Evolutionary conservation across 2,329 filamentous ascomycete genomes (phyloP), one percentile per base, ranked within the genome.

Genomic region (Xylariaceae sp.): DNA sequence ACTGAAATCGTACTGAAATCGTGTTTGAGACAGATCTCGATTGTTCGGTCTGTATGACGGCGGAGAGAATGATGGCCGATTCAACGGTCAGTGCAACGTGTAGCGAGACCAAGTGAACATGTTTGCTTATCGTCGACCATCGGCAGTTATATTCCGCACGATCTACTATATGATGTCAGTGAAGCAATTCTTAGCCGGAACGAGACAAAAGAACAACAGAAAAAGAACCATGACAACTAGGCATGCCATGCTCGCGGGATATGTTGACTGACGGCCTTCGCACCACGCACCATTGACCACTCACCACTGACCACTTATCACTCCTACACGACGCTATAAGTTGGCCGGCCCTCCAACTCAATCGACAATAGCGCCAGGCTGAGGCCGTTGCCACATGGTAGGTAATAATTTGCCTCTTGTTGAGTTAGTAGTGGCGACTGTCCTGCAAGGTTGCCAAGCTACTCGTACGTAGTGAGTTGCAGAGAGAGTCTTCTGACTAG

Each of bases 341-440:
- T 42, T 42, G 37, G 37, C 9, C 37, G 37, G 10, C 10, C 42
- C 5, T n/a, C 10, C 42, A 45, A 15, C 42, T 45, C 10, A 45
- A 45, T 45, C 42, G 13, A 45, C 42, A 45, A n/a, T 45, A 45
- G 42, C 53, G 30, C n/a, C 52, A 51, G 49, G 45, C 35, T 42
- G 52, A 57, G 51, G 48, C 52, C 47, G 35, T 60, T 56, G 62
- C 62, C 62, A 64, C 57, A 62, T 54, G 55, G 60, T 58, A 53
- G 60, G 37, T 8, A 42, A 42, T 64, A 42, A 42, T 64, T 61
- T 54, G 59, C 61, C 62, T 58, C 62, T 51, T 50, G 49, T 35
- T 44, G 35, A 45, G 10, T n/a, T 45, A 45, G 42, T n/a, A 45
- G 42, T 45, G 42, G 42, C 42, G n/a, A n/a, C 13, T 45, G 42